These are phyloP conservation scores for Pinus taeda DNA, from an alignment of 75 land plant genomes.

Conservation along the genomic window DNA sequence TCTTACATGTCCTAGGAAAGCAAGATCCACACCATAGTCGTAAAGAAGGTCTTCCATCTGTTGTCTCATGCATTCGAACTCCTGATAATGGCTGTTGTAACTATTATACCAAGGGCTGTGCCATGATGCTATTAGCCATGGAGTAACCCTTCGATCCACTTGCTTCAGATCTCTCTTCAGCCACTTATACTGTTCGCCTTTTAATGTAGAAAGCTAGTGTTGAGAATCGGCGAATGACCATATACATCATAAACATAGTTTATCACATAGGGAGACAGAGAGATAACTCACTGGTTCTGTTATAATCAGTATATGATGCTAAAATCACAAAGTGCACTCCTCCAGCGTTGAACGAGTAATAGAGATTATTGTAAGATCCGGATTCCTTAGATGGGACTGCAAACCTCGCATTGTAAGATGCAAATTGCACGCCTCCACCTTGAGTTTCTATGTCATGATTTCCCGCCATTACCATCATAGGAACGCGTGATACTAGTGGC, in stretches of 20 bases:
- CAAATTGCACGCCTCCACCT: constrained; percentile 24
- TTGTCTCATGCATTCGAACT: constrained; percentile 93
- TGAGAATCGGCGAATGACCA: too few species aligned
- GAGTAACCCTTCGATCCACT: constrained; percentile 67
- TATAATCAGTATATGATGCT: constrained; percentile 40
- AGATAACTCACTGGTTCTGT: constrained; percentile 25
- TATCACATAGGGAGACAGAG: not conserved
- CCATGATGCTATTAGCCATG: constrained; percentile 88
- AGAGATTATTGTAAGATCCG: constrained; percentile 25
- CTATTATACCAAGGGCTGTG: constrained; percentile 97
- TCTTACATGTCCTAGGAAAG: constrained; percentile 92
- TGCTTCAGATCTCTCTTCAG: constrained; percentile 53
- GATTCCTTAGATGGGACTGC: constrained; percentile 40
- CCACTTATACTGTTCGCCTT: constrained; percentile 29
- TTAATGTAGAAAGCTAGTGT: too few species aligned
- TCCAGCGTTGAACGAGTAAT: constrained; percentile 48
- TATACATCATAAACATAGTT: not conserved
- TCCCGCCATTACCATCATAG: constrained; percentile 44
- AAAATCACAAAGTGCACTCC: constrained; percentile 44
- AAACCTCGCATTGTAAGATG: constrained; percentile 37
- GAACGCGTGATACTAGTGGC: constrained; percentile 30
- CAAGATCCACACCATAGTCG: constrained; percentile 69
- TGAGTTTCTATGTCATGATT: constrained; percentile 46
- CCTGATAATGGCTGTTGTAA: constrained; percentile 86
- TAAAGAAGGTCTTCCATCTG: constrained; percentile 87